Evolutionary conservation across 2,329 filamentous ascomycete genomes (phyloP).

Genomic region (Metarhizium humberi): DNA sequence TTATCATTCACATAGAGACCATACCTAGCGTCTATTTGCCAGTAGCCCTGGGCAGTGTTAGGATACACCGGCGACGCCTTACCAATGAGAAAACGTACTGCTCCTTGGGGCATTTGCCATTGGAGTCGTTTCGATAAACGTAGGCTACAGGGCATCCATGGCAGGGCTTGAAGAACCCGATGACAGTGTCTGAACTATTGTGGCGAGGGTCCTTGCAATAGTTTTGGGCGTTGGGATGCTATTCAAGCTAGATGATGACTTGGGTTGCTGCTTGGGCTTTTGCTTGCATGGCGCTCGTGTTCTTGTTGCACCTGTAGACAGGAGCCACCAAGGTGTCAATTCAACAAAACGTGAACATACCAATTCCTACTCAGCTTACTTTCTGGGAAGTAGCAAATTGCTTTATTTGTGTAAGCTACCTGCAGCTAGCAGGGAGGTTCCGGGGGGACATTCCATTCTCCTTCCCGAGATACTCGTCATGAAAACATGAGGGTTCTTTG

Average conservation of each 20-base stretch:
- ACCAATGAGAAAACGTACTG: conserved; percentile 10
- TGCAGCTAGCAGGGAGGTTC: too few relatives aligned
- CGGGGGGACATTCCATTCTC: too few relatives aligned
- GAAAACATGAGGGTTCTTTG: too few relatives aligned
- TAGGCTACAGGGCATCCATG: conserved; percentile 6
- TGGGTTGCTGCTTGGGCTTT: background rate
- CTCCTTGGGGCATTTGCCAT: conserved; percentile 6
- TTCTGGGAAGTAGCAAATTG: too few relatives aligned
- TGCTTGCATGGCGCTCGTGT: background rate
- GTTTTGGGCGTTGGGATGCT: background rate
- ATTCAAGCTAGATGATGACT: background rate
- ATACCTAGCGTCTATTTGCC: too few relatives aligned
- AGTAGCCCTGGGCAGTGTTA: too few relatives aligned
- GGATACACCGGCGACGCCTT: too few relatives aligned
- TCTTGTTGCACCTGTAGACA: background rate
- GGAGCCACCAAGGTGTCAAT: background rate
- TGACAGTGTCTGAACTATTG: background rate
- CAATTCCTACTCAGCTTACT: too few relatives aligned
- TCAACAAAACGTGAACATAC: too few relatives aligned
- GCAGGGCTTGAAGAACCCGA: conserved; percentile 3
- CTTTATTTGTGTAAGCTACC: too few relatives aligned
- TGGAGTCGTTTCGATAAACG: conserved; percentile 8
- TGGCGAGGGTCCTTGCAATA: background rate
- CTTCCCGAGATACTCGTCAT: too few relatives aligned
- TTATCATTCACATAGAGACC: too few relatives aligned